Base-by-base conservation (phyloP, 2,329 filamentous ascomycete genomes). In the Fusarium tricinctum region DNA sequence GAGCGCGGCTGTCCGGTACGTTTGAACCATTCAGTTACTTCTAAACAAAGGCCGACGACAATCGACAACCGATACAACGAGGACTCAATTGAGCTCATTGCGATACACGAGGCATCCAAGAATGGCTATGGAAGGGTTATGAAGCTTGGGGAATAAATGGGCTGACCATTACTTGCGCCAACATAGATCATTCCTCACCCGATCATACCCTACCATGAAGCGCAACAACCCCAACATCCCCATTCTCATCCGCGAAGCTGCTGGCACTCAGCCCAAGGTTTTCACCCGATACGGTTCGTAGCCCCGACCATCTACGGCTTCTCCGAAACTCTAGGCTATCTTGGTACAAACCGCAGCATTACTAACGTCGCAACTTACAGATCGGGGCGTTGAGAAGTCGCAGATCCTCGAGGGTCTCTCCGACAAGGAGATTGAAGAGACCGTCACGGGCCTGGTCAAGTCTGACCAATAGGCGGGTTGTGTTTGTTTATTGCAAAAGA, bases 191-290 rank as follows among this genome's bases (percentile, higher is more conserved):
- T 99, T 99, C 83, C 86, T 99, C 72, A 91, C 91, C 70, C 89
- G 93, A 79, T 90, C 94, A 72, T 99, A 99, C 82, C 96, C 96
- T 46, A 96, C 92, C 63, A 98, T 99, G 95, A 99, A 99, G 89
- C 97, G 97, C 86, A 92, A 95, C 87, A 99, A 99, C 85, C 96
- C 96, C 58, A 85, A 92, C 81, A 94, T 88, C 48, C 96, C 96
- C 55, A 98, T 99, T 81, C 85, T 99, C 85, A 90, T 99, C 77
- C 92, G 96, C 78, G 96, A 98, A 85, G 96, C 95, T 53, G 84
- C 88, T 73, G 93, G 92, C 76, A 93, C 92, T 55, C 84, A 92
- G 78, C 95, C 96, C 69, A 91, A 89, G 80, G 89, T 99, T 69
- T 98, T 91, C 81, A 94, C 95, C 73, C 88, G 96, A 89, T 99